Evolutionary conservation across 345 rosid species (phyloP), one percentile per base, ranked within the genome.

Genomic region (Eucalyptus sp.): DNA sequence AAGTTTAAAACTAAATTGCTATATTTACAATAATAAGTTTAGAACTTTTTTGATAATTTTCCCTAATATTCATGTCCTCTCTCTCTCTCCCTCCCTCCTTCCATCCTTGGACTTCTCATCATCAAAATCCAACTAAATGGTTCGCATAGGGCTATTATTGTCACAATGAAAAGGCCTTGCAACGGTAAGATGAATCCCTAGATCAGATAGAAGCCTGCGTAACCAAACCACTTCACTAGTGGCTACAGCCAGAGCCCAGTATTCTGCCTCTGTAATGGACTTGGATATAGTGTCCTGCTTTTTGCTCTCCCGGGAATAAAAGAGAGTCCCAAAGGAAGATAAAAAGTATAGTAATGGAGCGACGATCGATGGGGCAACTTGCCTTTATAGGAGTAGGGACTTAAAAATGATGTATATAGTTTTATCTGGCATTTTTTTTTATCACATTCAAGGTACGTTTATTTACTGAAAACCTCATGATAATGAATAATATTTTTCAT

Each of bases 1-100:
- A 60, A 27, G 0, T 60, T 60, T 3, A 60, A 0, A 27, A 58
- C 7, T 5, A 0, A 2, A 5, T 58, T 58, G 0, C 0, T 1
- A 56, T 8, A 56, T 20, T 56, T 56, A 60, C 8, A 60, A 60
- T 6, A 27, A 60, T 60, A 60, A 5, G 8, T 60, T 27, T 27
- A 27, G 1, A 13, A 27, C 1, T 1, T 60, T 60, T 60, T 27
- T 1, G 7, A 2, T 27, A 27, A 60, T 27, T 27, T 60, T 60
- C 4, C 7, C 66, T 3, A 27, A 60, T 29, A 60, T 60, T 60
- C 31, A 60, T 27, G 16, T 27, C 54, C 22, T 52, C 66, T 13
- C n/a, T 60, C 16, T 27, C 56, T 51, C 54, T 5, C 7, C 0
- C 7, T 6, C 52, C 0, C 7, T 58, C 64, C 1, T 1, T 25